Base-by-base conservation (phyloP, 257 asterid genomes). In the Forsythia suspensa region DNA sequence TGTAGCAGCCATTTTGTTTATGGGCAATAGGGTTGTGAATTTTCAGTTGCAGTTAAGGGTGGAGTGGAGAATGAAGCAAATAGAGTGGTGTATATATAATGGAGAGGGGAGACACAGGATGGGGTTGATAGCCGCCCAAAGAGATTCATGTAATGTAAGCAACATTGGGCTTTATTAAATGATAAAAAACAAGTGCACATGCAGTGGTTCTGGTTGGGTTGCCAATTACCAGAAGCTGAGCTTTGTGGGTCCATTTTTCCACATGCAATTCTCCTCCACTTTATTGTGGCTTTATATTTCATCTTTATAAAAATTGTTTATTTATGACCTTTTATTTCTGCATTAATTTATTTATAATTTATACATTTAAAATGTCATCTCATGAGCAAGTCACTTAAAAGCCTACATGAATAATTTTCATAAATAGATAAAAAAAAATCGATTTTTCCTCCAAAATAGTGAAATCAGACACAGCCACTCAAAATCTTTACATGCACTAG, bases 221-320 rank as follows among this genome's bases (percentile, higher is more conserved):
- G 52, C 44, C 77, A 82, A 59, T 57, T 34, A 43, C 82, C 79
- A 77, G 79, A 65, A 73, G 55, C 34, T 74, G 3, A 43, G 73
- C 75, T 74, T 46, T 21, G 78, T 76, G 80, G 83, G 86, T 70
- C 86, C 73, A 38, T 77, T 71, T 78, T 48, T 18, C 57, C 78
- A 74, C 83, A 70, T 82, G 82, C 82, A 61, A 34, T 52, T 38
- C 71, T 39, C 73, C 68, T 24, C 75, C 78, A 43, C 70, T 80
- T 61, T 6, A 18, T 55, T 55, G 65, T n/a, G 5, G 4, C 65
- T 55, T 21, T 63, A 9, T 29, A 24, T 24, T 34, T 63, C n/a
- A 51, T 24, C 38, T 63, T 21, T 63, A 24, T 63, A 7, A 63
- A 21, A 63, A 29, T 0, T 7, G 7, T 24, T 29, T 63, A 2